Percentiles rank a stretch among this genome's conserved stretches.
These are phyloP conservation scores for Typha latifolia DNA, from an alignment of 176 grass and related monocot species.

Conservation along the genomic window DNA sequence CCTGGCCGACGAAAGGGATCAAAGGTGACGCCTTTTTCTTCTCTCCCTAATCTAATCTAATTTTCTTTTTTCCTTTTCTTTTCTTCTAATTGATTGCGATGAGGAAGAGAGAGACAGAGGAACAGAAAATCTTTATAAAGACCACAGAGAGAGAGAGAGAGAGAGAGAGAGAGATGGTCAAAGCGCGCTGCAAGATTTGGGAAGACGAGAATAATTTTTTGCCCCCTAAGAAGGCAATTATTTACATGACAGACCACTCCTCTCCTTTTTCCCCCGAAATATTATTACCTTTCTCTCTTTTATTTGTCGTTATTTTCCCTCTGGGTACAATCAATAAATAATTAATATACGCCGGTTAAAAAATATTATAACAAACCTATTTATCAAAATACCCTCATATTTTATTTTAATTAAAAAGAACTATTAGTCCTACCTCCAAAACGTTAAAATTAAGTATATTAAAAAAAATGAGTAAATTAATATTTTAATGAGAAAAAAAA, in stretches of 20 bases:
- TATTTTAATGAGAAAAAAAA: no score
- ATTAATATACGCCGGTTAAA: no score
- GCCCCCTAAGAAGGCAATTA: not conserved
- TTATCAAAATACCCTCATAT: no score
- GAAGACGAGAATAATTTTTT: not conserved
- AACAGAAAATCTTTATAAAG: not conserved
- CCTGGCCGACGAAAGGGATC: conserved; percentile 49
- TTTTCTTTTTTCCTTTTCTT: not conserved
- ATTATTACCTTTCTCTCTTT: no score
- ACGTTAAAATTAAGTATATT: no score
- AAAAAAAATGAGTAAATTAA: no score
- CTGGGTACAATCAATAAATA: no score
- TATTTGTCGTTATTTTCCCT: no score
- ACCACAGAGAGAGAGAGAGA: not conserved
- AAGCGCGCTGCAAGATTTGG: conserved; percentile 14
- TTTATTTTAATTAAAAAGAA: no score
- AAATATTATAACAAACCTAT: no score
- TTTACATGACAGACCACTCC: not conserved
- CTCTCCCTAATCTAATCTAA: not conserved
- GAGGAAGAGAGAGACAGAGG: not conserved
- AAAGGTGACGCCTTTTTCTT: conserved; percentile 11
- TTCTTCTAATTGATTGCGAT: not conserved
- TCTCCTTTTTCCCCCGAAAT: no score
- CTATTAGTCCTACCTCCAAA: no score
- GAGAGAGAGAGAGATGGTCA: conserved; percentile 21